Conservation (phyloP, 805 yeast species). For the Tetrapisispora iriomotensis region DNA sequence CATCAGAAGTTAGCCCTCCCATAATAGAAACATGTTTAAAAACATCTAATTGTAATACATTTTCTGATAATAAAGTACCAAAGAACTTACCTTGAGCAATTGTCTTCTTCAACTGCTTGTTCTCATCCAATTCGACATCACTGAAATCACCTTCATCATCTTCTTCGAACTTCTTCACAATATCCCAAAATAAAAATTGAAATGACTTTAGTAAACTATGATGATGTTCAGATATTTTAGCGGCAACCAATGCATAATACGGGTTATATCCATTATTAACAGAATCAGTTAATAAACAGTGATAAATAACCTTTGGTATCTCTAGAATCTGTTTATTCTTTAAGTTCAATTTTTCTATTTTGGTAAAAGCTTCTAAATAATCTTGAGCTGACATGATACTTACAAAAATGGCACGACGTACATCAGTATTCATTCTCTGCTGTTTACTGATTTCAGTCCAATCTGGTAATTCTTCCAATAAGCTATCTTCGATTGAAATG, state of each 20-base stretch:
- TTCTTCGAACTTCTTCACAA: constrained; percentile 59
- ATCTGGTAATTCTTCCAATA: constrained; percentile 64
- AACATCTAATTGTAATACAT: constrained; percentile 60
- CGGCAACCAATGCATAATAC: constrained; percentile 73
- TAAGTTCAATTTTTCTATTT: constrained; percentile 68
- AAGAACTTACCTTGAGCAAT: constrained; percentile 73
- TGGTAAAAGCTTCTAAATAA: constrained; percentile 75
- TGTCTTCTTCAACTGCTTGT: constrained; percentile 44
- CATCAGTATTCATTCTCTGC: constrained; percentile 92
- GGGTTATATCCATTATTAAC: constrained; percentile 63
- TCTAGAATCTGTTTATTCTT: constrained; percentile 77
- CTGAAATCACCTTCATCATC: constrained; percentile 14
- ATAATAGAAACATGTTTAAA: constrained; percentile 67
- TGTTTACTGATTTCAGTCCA: constrained; percentile 80
- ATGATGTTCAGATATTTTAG: constrained; percentile 55
- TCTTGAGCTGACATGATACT: constrained; percentile 94
- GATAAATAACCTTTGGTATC: constrained; percentile 74
- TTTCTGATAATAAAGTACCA: constrained; percentile 67
- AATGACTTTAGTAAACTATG: constrained; percentile 73
- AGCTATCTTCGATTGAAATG: constrained; percentile 42
- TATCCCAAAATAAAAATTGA: constrained; percentile 87
- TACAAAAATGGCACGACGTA: constrained; percentile 86
- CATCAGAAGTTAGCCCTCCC: constrained; percentile 50
- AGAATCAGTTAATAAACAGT: constrained; percentile 72
- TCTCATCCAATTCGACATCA: constrained; percentile 38